phyloP scores from a whole-genome alignment of 192 early-diverging fungal genomes.

The Powellomyces hirtus region DNA sequence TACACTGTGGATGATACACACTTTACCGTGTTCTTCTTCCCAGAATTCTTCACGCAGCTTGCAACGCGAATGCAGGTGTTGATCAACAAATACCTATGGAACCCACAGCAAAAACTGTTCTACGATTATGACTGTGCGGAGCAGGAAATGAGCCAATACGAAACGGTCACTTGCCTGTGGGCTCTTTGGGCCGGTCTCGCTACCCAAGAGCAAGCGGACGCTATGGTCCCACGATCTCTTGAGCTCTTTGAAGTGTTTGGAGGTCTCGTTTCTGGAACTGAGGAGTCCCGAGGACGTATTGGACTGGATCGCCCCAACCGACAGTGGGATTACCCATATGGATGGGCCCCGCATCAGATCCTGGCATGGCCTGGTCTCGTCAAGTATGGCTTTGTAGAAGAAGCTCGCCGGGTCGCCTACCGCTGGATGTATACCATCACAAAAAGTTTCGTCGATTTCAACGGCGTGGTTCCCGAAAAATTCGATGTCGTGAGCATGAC shows the following conservation, averaged over 20 bases:
- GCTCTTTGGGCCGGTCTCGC: slow-evolving; percentile 90
- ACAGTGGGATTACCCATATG: slow-evolving; percentile 83
- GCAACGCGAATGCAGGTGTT: slow-evolving; percentile 57
- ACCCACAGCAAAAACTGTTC: slow-evolving; percentile 70
- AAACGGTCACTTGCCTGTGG: slow-evolving; percentile 87
- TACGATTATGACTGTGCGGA: slow-evolving; percentile 87
- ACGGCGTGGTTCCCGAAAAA: slow-evolving; percentile 96
- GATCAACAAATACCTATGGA: slow-evolving; percentile 86
- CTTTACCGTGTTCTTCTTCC: slow-evolving; percentile 43
- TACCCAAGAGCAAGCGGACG: slow-evolving; percentile 69
- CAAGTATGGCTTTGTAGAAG: slow-evolving; percentile 73
- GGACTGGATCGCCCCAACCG: slow-evolving; percentile 82
- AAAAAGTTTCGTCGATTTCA: slow-evolving; percentile 91
- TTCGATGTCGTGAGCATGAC: slow-evolving; percentile 91
- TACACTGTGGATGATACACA: slow-evolving; percentile 8
- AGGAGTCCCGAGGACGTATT: slow-evolving; percentile 80
- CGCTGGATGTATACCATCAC: slow-evolving; percentile 96
- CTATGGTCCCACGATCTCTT: slow-evolving; percentile 66
- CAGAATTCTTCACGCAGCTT: slow-evolving; percentile 46
- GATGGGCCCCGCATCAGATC: slow-evolving; percentile 99
- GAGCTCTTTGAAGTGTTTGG: slow-evolving; percentile 85
- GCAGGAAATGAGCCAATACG: slow-evolving; percentile 69
- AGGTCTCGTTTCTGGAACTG: slow-evolving; percentile 90
- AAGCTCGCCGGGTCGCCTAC: slow-evolving; percentile 79
- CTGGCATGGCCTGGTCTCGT: slow-evolving; percentile 90